Base-by-base conservation (phyloP, 2,329 filamentous ascomycete species). In the Akanthomyces muscarius region DNA sequence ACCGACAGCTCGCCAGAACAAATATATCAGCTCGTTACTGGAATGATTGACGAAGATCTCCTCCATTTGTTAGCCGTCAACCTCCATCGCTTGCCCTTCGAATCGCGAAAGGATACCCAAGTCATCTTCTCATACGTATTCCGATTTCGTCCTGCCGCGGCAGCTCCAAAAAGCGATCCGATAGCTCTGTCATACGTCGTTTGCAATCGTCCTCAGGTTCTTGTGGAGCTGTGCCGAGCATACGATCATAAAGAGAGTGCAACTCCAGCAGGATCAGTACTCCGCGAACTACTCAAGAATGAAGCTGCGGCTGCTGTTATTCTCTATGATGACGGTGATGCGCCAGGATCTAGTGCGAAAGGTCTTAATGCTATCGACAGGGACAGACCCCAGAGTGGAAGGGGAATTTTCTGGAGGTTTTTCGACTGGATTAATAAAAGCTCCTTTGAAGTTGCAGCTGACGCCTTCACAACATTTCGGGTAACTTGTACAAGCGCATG, bases 351-450 rank as follows among this genome's bases (percentile, higher is more conserved):
- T 62, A 88, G 86, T 68, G 85, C 86, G n/a, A 87, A 92, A 66
- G 90, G 92, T 48, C 81, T 96, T 45, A 87, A 84, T 58, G 88
- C 86, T 25, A 90, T 97, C 66, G 90, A 95, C 70, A 86, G 89
- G 53, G 89, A 91, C 65, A 78, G 86, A 47, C 86, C 85, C 41
- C 90, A 95, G 69, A 89, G 85, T 53, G 93, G 93, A 14, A 84
- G 87, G 51, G 94, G 94, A 3, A 87, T 97, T 2, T 97, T 99
- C 74, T 99, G 95, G 95, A 89, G 86, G 53, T 98, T 98, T 77
- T 98, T 99, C 72, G 87, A 90, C 65, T 99, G 94, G 92, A 96
- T 99, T 70, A 93, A 98, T 78, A 92, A 92, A 77, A 92, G 92
- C 69, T 93, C 90, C 36, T 99, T 99, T 71, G 95, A 99, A 79